phyloP scores from a whole-genome alignment of 352 stramenopile genomes.

The Aphanomyces astaci region DNA sequence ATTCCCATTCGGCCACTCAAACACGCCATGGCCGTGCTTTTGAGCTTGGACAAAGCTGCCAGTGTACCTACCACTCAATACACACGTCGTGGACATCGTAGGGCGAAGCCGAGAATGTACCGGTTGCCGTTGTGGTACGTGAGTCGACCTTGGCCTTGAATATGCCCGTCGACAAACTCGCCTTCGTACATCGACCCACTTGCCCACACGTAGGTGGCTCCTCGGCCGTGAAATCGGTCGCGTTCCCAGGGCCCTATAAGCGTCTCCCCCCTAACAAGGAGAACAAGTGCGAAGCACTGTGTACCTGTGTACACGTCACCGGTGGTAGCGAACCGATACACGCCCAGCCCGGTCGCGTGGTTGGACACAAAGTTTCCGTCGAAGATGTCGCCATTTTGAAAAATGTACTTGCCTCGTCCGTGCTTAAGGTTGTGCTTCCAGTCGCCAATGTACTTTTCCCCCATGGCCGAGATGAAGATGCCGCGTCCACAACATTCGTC shows the following conservation, averaged over 20 bases:
- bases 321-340: conserved; percentile 13
- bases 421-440: conserved; percentile 38
- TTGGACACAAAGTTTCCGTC: conserved; percentile 57
- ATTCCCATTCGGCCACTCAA: conserved; percentile 71
- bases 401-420: conserved; percentile 57
- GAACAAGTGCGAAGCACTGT: background rate
- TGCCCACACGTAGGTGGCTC: conserved; percentile 50
- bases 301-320: conserved; percentile 23
- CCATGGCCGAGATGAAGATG: conserved; percentile 57
- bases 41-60: conserved; percentile 54
- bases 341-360: conserved; percentile 38
- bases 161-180: conserved; percentile 49
- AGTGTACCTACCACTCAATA: conserved; percentile 33
- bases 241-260: background rate
- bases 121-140: conserved; percentile 78
- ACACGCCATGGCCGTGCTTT: conserved; percentile 54
- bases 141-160: conserved; percentile 69
- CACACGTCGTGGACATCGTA: no score
- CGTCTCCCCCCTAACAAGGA: background rate
- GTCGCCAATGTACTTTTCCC: conserved; percentile 26
- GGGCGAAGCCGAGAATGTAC: conserved; percentile 20
- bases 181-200: conserved; percentile 56
- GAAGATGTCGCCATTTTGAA: conserved; percentile 71
- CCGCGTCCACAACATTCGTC: conserved; percentile 47
- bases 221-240: conserved; percentile 54